Conservation (phyloP, 345 rosid species). For the Ceriops decandra region DNA sequence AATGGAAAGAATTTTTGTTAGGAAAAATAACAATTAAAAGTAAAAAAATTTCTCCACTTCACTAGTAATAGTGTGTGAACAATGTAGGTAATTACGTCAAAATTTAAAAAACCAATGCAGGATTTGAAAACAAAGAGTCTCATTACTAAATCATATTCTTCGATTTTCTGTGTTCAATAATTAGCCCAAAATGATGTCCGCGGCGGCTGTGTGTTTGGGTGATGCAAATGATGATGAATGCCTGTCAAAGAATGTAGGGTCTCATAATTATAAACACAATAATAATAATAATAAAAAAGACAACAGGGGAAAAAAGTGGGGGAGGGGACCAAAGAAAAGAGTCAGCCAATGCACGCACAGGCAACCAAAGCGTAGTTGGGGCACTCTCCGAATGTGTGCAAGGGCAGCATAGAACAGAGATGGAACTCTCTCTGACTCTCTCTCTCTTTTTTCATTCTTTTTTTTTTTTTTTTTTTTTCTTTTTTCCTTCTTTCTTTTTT, state of each 20-base stretch:
- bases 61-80: too few species aligned
- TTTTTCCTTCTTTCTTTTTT: too few species aligned
- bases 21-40: too few species aligned
- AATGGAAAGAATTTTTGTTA: too few species aligned
- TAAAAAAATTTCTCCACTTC: too few species aligned
- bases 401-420: not conserved
- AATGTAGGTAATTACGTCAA: too few species aligned
- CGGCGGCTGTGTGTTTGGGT: slow-evolving; percentile 19
- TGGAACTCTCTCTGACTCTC: not conserved
- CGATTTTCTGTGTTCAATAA: too few species aligned
- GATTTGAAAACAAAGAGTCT: too few species aligned
- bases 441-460: too few species aligned
- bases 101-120: too few species aligned
- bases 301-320: not conserved
- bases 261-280: slow-evolving; percentile 15
- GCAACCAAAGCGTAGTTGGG: not conserved
- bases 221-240: slow-evolving; percentile 9
- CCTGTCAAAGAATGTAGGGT: not conserved
- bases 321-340: not conserved
- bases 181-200: slow-evolving; percentile 17
- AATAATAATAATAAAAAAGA: not conserved
- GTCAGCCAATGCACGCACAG: not conserved
- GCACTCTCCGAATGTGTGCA: not conserved
- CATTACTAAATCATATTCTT: too few species aligned
- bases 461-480: not conserved